Base-by-base conservation (phyloP, 192 early-diverging fungal species). In the Chytriomyces confervae region DNA sequence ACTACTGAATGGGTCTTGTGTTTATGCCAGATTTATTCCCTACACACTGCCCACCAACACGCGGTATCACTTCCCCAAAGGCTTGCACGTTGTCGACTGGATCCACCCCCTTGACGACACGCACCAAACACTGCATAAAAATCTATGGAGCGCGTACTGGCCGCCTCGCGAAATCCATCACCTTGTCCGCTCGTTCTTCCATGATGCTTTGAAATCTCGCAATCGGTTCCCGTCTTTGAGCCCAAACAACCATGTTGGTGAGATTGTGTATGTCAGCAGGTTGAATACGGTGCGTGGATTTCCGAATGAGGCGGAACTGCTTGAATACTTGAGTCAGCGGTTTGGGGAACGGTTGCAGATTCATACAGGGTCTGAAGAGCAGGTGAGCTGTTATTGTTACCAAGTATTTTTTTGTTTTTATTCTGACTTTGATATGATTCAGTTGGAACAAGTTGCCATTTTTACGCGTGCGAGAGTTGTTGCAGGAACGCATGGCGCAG, bases 401-500 rank as follows among this genome's bases (percentile, higher is more conserved):
- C 36, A 36, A 36, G 36, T 36, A 27, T 36, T 36, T 4, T 36
- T 36, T 36, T 36, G 36, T 36, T 2, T 36, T 36, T 27, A 27
- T 27, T 27, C 24, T 36, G 36, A 36, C 36, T 1, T 36, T 36
- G 36, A 4, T 4, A 36, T 36, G 4, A 36, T 36, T 36, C 3
- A 36, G 74, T 10, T 76, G 7, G 74, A 76, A 11, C 74, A 76
- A 43, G 47, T 50, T 0, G 47, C 43, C 8, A 50, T 76, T 16
- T 76, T 76, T 36, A 64, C 74, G 46, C 47, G 63, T 16, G 74
- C 74, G 2, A 5, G 63, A 7, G 48, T 76, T 53, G 74, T 76
- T 62, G 74, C 50, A 27, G 74, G 74, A 7, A 62, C 27, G 6
- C 74, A 76, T 62, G 74, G 74, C 9, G 74, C 74, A 23, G 74